These are phyloP conservation scores for Liquidambar formosana DNA, from an alignment of 164 flowering plant genomes.

Conservation along the genomic window DNA sequence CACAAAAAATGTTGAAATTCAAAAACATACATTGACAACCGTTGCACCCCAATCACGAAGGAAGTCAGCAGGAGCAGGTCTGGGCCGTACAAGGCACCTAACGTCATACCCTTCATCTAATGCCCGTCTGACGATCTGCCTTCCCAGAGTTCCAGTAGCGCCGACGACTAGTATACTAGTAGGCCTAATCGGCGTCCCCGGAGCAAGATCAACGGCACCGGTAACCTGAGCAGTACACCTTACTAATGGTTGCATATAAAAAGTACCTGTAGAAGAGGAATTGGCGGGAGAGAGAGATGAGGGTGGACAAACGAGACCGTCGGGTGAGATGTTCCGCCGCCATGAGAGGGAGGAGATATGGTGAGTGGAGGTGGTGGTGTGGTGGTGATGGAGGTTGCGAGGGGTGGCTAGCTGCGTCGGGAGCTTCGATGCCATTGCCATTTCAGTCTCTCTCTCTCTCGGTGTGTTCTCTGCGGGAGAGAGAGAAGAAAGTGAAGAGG, in stretches of 20 bases:
- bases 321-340: conserved; percentile 32
- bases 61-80: conserved; percentile 98
- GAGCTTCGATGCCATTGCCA: conserved; percentile 40
- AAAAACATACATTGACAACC: conserved; percentile 73
- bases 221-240: conserved; percentile 44
- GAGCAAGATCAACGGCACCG: conserved; percentile 61
- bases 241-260: conserved; percentile 24
- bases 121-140: conserved; percentile 90
- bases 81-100: conserved; percentile 89
- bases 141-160: conserved; percentile 95
- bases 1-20: neutral
- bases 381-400: conserved; percentile 14
- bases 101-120: conserved; percentile 98
- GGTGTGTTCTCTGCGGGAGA: neutral
- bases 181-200: conserved; percentile 92
- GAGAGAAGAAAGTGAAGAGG: neutral
- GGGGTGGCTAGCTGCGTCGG: conserved; percentile 39
- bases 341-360: conserved; percentile 33
- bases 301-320: conserved; percentile 21
- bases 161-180: conserved; percentile 92
- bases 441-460: neutral
- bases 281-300: conserved; percentile 8
- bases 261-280: neutral
- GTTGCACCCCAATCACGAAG: conserved; percentile 99
- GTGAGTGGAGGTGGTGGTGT: conserved; percentile 5